Base-by-base conservation (phyloP, 169 alveolate genomes). In the Babesia ovis region DNA sequence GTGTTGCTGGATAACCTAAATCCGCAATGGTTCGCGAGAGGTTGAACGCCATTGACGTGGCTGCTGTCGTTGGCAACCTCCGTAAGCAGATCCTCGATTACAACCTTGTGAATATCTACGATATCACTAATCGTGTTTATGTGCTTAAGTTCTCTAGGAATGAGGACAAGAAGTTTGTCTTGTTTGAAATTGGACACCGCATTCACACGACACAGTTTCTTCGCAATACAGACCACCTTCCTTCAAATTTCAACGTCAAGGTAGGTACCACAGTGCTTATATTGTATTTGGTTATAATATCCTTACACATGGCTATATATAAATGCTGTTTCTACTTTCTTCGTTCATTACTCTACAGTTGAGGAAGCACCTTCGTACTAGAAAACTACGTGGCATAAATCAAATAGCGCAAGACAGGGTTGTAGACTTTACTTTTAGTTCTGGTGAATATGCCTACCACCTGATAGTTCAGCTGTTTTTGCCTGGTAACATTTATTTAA, bases 391-490 rank as follows among this genome's bases (percentile, higher is more conserved):
- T 23, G 81, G 82, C 37, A 70, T 89, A 42, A 23, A 45, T 14
- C 96, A 96, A 73, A 80, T 95, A 25, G 97, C 95, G 12, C 91
- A 93, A 53, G 98, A 96, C 70, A 88, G 99, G 77, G 97, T 95
- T 18, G 89, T 95, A 41, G 97, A 92, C 56, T 83, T 95, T 29
- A 89, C 94, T 45, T 95, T 96, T 75, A 96, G 98, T 54, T 86
- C 91, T 59, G 98, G 95, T 22, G 99, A 95, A 50, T 86, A 91
- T 55, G 92, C 93, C 1, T 85, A 84, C 56, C 97, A 96, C 80
- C 67, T 96, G n/a, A 86, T 96, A 39, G 86, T 96, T 1, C 98
- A 96, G 77, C 89, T 96, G 50, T 96, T 94, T 72, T 93, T 96
- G 42, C 90, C 94, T 45, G 99, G 99, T 50, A 96, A 96, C 83